A percentile compares a stretch with the other conserved stretches of the same genome.
Conservation (phyloP, 2,329 filamentous ascomycete species). For the Claviceps cyperi region DNA sequence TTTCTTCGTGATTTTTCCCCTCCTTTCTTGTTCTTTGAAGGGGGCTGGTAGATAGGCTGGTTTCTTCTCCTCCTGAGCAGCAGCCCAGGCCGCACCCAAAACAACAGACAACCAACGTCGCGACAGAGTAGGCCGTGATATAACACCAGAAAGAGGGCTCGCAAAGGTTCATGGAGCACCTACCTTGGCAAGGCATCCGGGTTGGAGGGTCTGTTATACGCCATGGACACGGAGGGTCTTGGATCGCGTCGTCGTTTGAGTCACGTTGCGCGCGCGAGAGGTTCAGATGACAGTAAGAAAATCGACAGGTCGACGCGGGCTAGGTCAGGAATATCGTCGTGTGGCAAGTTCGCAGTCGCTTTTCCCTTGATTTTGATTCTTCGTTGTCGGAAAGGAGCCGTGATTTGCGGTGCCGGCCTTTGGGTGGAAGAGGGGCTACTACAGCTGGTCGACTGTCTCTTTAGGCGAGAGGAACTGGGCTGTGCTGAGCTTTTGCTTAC, state of each 20-base stretch:
- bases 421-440: background rate
- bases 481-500: background rate
- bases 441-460: background rate
- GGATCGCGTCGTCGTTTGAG: too few species aligned
- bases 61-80: background rate
- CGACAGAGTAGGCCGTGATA: background rate
- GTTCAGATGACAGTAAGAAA: background rate
- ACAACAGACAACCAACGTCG: background rate
- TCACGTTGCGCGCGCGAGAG: background rate
- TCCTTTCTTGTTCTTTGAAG: background rate
- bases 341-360: background rate
- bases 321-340: background rate
- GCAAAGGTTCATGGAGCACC: conserved; percentile 19
- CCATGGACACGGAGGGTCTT: conserved; percentile 42
- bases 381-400: background rate
- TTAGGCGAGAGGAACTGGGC: background rate
- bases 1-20: background rate
- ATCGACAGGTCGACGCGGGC: background rate
- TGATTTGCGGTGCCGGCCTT: background rate
- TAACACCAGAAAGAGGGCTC: background rate
- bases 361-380: background rate
- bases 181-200: conserved; percentile 89
- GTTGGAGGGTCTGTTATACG: conserved; percentile 87
- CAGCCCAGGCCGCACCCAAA: background rate
- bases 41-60: too few species aligned